Base-by-base conservation (phyloP, 2,329 filamentous ascomycete genomes). In the Pseudofabraea citricarpa region DNA sequence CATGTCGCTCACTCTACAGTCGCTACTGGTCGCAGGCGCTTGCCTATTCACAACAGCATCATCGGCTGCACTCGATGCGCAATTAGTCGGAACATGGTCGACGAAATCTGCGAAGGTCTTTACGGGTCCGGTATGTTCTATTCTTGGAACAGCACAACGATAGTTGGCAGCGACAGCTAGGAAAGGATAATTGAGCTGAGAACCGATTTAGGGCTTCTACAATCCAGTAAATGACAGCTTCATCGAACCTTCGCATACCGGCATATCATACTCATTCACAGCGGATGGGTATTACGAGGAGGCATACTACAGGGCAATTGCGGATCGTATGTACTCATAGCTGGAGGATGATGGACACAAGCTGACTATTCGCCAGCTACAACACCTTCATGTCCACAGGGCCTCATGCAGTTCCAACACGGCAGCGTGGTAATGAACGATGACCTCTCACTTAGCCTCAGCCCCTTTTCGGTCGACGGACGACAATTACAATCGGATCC, bases 261-360 rank as follows among this genome's bases (percentile, higher is more conserved):
- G 84, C 19, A 84, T 86, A 51, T 86, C 83, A 13, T 88, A 86
- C 66, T 87, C 84, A 9, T 88, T 88, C 63, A 82, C 80, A 4
- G 68, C 64, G 31, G 78, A 86, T 58, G 83, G 83, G 18, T 71
- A 73, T 62, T 88, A 74, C 57, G 84, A 88, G 64, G 74, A 80
- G 56, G 81, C 84, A 12, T 80, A 83, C 61, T 88, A 86, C 62
- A 73, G 83, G 49, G 81, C 81, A 8, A 64, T 86, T 56, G 65
- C 83, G 37, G 86, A 87, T 59, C 83, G 81, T 85, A 64, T 61
- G 79, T 54, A 22, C 19, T 13, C 16, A 16, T 37, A 24, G 6
- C 13, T 31, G 16, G 21, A 35, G 13, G 35, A 10, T 12, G 23
- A 29, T 38, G 18, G 2, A 35, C 31, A 32, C 41, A 50, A 47